Conservation (phyloP, 441 rosid species). For the Gossypium gossypioides region DNA sequence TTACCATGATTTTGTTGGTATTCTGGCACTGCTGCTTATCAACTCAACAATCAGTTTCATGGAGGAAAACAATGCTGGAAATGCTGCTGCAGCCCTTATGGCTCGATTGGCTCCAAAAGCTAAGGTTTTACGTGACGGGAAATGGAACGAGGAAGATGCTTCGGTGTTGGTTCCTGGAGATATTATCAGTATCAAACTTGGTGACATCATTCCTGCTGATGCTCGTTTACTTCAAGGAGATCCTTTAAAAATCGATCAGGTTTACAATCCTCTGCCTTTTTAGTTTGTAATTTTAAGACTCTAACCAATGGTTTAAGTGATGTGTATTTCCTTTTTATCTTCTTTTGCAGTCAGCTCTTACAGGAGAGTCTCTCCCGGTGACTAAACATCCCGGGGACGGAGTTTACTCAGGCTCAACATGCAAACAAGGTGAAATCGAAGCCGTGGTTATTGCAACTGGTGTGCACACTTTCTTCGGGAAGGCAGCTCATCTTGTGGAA, state of each 20-base stretch:
- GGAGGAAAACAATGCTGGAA: constrained; percentile 59
- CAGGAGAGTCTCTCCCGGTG: constrained; percentile 56
- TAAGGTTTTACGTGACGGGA: constrained; percentile 39
- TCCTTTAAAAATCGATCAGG: constrained; percentile 42
- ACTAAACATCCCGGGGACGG: constrained; percentile 42
- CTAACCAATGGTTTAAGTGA: neutral
- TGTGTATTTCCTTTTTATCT: neutral
- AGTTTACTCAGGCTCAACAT: constrained; percentile 60
- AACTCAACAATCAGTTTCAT: constrained; percentile 55
- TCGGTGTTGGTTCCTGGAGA: constrained; percentile 41
- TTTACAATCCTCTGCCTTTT: neutral
- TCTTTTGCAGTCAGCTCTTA: constrained; percentile 47
- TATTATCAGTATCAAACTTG: constrained; percentile 31
- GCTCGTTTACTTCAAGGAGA: constrained; percentile 38
- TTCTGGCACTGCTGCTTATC: constrained; percentile 36
- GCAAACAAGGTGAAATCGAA: constrained; percentile 64
- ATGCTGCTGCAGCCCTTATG: constrained; percentile 66
- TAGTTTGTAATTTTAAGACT: neutral
- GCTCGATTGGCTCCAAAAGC: constrained; percentile 55
- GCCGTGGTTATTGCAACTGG: constrained; percentile 62
- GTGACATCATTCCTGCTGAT: constrained; percentile 38
- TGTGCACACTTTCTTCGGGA: constrained; percentile 61
- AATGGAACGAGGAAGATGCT: constrained; percentile 37
- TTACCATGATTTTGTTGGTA: constrained; percentile 49
- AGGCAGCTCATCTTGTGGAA: constrained; percentile 69